Base-by-base conservation (phyloP, 306 rosid genomes). In the Hippophae gyantsensis region DNA sequence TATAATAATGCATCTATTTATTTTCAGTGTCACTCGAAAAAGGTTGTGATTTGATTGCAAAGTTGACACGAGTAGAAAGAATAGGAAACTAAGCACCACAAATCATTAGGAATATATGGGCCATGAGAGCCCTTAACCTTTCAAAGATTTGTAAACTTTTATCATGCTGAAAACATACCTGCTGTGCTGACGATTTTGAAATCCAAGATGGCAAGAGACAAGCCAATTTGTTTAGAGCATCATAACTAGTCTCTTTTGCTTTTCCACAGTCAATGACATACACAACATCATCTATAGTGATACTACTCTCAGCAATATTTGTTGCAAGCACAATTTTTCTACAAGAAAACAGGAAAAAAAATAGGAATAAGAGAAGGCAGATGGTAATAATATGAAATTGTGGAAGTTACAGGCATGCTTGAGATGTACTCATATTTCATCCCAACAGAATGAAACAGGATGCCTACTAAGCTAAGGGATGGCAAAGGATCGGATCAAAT, bases 191-290 rank as follows among this genome's bases (percentile, higher is more conserved):
- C 76, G 98, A 96, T 79, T 87, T 87, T 48, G 98, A 90, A 69
- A 87, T 87, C 98, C 98, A 90, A 2, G 96, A 87, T 32, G 98
- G 96, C 65, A 90, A 77, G 58, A 90, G 74, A 81, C 98, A 87
- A 66, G 96, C 96, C 63, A 90, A 90, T 82, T 87, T 90, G 78
- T 90, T 90, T 46, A 90, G 69, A 70, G 98, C 96, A 69, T 90
- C 98, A 76, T 90, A 90, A 73, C 98, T 90, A 55, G 98, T 90
- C 76, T 90, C 98, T 76, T 90, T 90, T 67, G 98, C 98, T 76
- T 90, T 92, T 72, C 98, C 98, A 73, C 96, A 85, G 76, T 92
- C 98, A 70, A 92, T 67, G 76, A 92, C 98, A 73, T 77, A 81
- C 55, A 92, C 95, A 72, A 92, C 87, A 47, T 92, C 98, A 75